Percentiles rank a stretch among this genome's conserved stretches.
Conservation (phyloP, 108 stramenopile species). For the Fragilaria radians region DNA sequence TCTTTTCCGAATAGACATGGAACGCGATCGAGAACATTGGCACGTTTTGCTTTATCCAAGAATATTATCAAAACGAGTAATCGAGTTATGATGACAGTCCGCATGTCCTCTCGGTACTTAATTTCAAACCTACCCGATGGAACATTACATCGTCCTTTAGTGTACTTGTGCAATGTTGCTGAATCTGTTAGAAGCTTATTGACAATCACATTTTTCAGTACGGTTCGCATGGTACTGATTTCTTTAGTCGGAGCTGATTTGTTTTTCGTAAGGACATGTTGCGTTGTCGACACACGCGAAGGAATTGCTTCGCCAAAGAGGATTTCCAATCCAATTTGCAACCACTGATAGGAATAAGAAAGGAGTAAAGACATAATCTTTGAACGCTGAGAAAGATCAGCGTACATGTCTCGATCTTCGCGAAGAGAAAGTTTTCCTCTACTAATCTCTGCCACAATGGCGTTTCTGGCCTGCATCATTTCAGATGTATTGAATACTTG, state of each 20-base stretch:
- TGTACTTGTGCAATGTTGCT: constrained; percentile 50
- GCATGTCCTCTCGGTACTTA: constrained; percentile 48
- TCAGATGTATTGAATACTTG: constrained; percentile 34
- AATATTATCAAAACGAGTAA: constrained; percentile 75
- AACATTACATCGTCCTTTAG: constrained; percentile 58
- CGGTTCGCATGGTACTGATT: constrained; percentile 27
- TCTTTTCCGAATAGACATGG: constrained; percentile 55
- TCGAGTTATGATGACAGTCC: constrained; percentile 52
- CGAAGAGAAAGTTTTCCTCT: constrained; percentile 68
- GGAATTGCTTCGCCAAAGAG: constrained; percentile 57
- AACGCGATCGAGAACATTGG: constrained; percentile 48
- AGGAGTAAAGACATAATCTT: constrained; percentile 63
- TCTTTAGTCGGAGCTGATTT: not conserved
- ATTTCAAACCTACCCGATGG: constrained; percentile 69
- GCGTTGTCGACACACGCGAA: not conserved
- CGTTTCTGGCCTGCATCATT: constrained; percentile 30
- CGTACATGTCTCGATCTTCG: constrained; percentile 75
- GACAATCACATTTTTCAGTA: constrained; percentile 52
- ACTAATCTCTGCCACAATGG: constrained; percentile 56
- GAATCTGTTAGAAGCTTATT: constrained; percentile 69
- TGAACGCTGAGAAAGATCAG: constrained; percentile 65
- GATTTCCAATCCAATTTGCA: constrained; percentile 82
- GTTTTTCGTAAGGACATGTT: not conserved
- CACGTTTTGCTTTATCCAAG: constrained; percentile 66
- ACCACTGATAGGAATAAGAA: constrained; percentile 87